Evolutionary conservation across 176 grass and related monocot genomes (phyloP).

Genomic region (Bromus sterilis): DNA sequence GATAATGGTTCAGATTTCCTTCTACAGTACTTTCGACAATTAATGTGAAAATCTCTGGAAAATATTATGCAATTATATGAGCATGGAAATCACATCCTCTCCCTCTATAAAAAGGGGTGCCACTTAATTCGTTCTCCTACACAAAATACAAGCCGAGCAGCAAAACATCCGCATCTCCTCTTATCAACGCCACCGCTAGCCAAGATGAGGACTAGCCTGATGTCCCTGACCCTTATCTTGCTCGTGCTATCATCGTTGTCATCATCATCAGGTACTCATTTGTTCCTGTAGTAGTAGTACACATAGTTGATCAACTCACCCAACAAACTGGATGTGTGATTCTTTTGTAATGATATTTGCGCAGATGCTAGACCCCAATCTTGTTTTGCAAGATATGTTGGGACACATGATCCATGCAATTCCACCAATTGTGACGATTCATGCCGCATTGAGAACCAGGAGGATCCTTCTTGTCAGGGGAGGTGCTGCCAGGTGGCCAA

Average conservation of each 20-base stretch:
- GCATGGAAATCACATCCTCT: not conserved
- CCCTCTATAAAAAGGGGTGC: not conserved
- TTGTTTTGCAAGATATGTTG: not conserved
- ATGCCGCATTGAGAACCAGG: not conserved
- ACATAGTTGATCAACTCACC: not conserved
- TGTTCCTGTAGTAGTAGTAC: not conserved
- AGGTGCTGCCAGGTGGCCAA: not conserved
- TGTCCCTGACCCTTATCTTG: not conserved
- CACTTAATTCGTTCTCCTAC: not conserved
- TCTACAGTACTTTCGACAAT: too few relatives aligned
- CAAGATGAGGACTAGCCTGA: not conserved
- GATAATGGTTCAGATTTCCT: too few relatives aligned
- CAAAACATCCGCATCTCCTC: not conserved
- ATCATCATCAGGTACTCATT: not conserved
- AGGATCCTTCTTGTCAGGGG: not conserved
- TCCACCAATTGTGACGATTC: not conserved
- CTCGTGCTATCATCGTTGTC: not conserved
- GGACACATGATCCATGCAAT: not conserved
- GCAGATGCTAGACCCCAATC: not conserved
- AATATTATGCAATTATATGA: not conserved
- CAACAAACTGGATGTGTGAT: not conserved
- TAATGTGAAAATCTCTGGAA: too few relatives aligned
- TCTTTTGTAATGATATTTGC: not conserved
- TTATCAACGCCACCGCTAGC: not conserved
- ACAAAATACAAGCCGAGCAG: not conserved